Evolutionary conservation across 495 filamentous ascomycete genomes (phyloP).

Genomic region (Hyphodiscus hymeniophilus): DNA sequence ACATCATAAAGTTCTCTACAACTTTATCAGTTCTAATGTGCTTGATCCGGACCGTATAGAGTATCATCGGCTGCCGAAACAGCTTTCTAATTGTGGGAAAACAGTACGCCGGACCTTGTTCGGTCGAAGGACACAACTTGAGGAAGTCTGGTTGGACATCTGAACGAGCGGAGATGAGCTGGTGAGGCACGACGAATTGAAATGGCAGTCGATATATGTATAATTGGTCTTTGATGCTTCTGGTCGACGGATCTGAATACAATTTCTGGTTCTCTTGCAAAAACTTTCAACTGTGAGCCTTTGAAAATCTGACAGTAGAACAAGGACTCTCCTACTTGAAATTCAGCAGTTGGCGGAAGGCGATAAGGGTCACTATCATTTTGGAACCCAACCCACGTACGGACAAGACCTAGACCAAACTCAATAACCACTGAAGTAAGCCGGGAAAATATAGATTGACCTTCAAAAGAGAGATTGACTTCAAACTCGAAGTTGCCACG

Average conservation of each 20-base stretch:
- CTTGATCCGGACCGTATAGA: slow-evolving; percentile 2
- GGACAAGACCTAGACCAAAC: slow-evolving; percentile 1
- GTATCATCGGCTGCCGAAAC: not conserved
- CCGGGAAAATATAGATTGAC: not conserved
- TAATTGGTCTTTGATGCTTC: not conserved
- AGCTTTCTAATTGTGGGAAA: not conserved
- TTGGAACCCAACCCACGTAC: not conserved
- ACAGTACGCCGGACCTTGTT: not conserved
- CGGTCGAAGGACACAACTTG: slow-evolving; percentile 5
- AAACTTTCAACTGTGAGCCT: slow-evolving; percentile 4
- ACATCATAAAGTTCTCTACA: not conserved
- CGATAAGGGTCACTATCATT: slow-evolving; percentile 1
- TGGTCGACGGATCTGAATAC: not conserved
- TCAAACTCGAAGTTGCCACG: slow-evolving; percentile 2
- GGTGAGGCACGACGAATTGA: slow-evolving; percentile 4
- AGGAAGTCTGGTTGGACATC: slow-evolving; percentile 7
- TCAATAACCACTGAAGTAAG: not conserved
- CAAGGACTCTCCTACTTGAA: slow-evolving; percentile 1
- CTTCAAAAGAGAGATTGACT: slow-evolving; percentile 3
- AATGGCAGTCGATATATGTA: not conserved
- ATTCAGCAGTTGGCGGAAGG: not conserved
- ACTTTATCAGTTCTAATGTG: not conserved
- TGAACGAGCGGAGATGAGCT: slow-evolving; percentile 6
- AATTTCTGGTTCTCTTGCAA: slow-evolving; percentile 3
- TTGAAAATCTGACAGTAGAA: not conserved